phyloP scores from a whole-genome alignment of 2,329 filamentous ascomycete genomes.

The Hortaea sp. region DNA sequence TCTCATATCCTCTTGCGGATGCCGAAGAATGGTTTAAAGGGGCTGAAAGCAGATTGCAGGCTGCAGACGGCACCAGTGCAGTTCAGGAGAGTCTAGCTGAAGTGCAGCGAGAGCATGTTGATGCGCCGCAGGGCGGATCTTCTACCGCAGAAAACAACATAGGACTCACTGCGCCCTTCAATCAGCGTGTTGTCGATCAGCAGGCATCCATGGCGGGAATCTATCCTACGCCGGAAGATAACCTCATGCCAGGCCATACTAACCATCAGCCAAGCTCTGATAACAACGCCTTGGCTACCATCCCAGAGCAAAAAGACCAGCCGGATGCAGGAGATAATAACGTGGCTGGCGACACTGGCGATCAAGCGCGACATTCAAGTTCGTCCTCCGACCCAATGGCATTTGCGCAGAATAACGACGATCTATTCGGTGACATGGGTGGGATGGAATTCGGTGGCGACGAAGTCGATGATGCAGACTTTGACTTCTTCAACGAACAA shows the following conservation, averaged over 20 bases:
- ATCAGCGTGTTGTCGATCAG: slow-evolving; percentile 29
- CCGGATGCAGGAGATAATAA: background rate
- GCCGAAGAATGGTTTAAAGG: slow-evolving; percentile 20
- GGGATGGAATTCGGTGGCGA: slow-evolving; percentile 64
- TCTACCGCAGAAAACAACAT: background rate
- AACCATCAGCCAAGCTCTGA: slow-evolving; percentile 12
- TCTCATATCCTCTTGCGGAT: slow-evolving; percentile 17
- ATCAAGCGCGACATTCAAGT: background rate
- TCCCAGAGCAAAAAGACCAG: background rate
- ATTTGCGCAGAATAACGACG: slow-evolving; percentile 38
- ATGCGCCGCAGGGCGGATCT: background rate
- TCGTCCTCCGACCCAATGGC: slow-evolving; percentile 5
- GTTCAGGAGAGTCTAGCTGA: background rate
- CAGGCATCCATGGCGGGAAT: slow-evolving; percentile 40
- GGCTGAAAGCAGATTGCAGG: slow-evolving; percentile 15
- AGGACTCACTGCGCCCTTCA: slow-evolving; percentile 26
- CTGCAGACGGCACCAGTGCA: background rate
- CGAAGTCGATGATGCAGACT: slow-evolving; percentile 72
- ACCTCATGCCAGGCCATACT: slow-evolving; percentile 16
- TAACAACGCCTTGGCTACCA: background rate
- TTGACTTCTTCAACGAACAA: slow-evolving; percentile 64
- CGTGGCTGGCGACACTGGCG: background rate
- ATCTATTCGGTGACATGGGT: slow-evolving; percentile 52
- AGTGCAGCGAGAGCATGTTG: no score
- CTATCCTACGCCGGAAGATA: slow-evolving; percentile 65